Base-by-base conservation (phyloP, 2,329 filamentous ascomycete species). In the Fusarium compactum region DNA sequence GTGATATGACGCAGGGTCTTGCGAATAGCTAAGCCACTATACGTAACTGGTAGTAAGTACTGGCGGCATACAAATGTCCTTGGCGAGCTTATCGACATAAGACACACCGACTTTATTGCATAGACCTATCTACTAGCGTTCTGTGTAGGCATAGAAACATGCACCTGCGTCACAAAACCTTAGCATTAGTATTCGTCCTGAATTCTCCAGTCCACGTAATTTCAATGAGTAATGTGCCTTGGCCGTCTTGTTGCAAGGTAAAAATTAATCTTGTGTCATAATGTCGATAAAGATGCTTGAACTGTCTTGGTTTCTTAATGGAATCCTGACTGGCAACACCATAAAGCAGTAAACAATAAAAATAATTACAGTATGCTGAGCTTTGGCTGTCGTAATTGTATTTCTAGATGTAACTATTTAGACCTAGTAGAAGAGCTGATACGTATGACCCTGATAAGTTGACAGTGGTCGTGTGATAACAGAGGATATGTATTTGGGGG, bases 151-250 rank as follows among this genome's bases (percentile, higher is more conserved):
- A 38, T 38, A 38, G 3, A 38, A n/a, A 11, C 34, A 4, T 38
- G 34, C 34, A 38, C 10, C 18, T 6, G 18, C 18, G 34, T 38
- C 18, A 6, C 8, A 3, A 18, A 38, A n/a, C 18, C 18, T 7
- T 11, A n/a, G 34, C 9, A 38, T 38, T n/a, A n/a, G 18, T 30
- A 30, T 30, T 30, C 10, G 0, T 30, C 7, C 16, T 11, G 16
- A 7, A n/a, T 38, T 38, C 18, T 4, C 10, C 9, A n/a, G 34
- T 38, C 5, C 10, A 38, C 9, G 9, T 6, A 0, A n/a, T 10
- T 5, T 3, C 9, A 11, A 11, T 38, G 1, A 9, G 10, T n/a
- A 6, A 10, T n/a, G 0, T n/a, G 10, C 3, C 10, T 7, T 2
- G 18, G 9, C 3, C 1, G 4, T 6, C 9, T n/a, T 38, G 5